Evolutionary conservation across 2,329 filamentous ascomycete species (phyloP).

Genomic region (Hawksworthiomyces lignivorus): DNA sequence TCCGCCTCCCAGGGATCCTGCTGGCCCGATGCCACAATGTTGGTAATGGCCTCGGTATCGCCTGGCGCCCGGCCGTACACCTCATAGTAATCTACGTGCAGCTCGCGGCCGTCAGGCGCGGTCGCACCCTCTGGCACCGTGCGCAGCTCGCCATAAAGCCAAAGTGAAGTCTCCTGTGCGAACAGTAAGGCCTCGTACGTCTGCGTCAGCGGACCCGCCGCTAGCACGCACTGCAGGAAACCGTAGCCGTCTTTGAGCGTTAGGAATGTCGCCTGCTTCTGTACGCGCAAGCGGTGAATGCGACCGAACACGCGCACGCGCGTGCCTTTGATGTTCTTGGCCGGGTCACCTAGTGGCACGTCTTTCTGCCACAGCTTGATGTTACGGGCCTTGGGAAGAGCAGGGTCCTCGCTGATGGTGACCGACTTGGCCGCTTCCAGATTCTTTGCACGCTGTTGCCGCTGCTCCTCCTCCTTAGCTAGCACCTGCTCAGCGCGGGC

Average conservation of each 20-base stretch:
- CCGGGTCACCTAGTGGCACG: constrained; percentile 35
- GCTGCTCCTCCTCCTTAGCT: constrained; percentile 64
- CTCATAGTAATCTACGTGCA: constrained; percentile 84
- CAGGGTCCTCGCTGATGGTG: constrained; percentile 61
- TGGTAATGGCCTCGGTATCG: constrained; percentile 87
- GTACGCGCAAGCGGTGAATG: constrained; percentile 71
- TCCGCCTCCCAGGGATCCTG: constrained; percentile 46
- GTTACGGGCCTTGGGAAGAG: constrained; percentile 64
- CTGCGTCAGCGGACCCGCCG: constrained; percentile 69
- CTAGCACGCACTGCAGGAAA: constrained; percentile 75
- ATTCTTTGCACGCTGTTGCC: constrained; percentile 58
- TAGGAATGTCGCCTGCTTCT: constrained; percentile 81
- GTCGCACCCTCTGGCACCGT: constrained; percentile 69
- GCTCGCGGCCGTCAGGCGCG: constrained; percentile 76
- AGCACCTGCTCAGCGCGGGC: constrained; percentile 68
- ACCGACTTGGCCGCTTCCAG: constrained; percentile 80
- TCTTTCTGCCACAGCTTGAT: constrained; percentile 53
- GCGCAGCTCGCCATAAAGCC: constrained; percentile 75
- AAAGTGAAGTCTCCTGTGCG: constrained; percentile 79
- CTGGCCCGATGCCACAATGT: constrained; percentile 55
- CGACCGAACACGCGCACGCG: constrained; percentile 74
- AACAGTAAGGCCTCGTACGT: constrained; percentile 87
- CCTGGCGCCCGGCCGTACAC: constrained; percentile 64
- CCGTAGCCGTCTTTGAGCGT: constrained; percentile 81
- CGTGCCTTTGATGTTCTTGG: constrained; percentile 54